Evolutionary conservation across 257 asterid genomes (phyloP), one percentile per base, ranked within the genome.

Genomic region (Anisodus tanguticus): DNA sequence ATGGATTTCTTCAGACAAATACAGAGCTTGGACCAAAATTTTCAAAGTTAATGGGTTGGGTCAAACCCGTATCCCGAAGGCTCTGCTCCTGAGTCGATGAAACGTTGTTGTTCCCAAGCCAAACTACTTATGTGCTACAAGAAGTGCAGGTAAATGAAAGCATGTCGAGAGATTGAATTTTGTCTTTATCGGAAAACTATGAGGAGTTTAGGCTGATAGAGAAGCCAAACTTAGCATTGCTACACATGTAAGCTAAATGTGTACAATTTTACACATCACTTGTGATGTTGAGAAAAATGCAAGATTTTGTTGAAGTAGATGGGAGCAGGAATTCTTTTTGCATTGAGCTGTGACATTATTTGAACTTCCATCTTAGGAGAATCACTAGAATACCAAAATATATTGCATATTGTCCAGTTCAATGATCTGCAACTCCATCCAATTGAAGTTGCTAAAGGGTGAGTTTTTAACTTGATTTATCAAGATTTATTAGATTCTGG

Each of bases 201-300:
- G 92, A 92, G 11, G 97, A 94, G 86, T 94, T 96, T 45, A 92
- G 88, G 95, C 98, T 54, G 94, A 91, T 81, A 89, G 82, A 89
- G 97, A 96, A 84, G 94, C 92, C 11, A 90, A 58, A 17, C 64
- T 58, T 58, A 6, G 3, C 22, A 58, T 58, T 58, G 16, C 64
- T 26, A 58, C 26, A 6, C 26, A 58, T 2, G 64, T 58, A 51
- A 58, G 64, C 64, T 58, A 9, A 7, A 17, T 58, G 3, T 17
- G 9, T 58, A 5, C 9, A 58, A 58, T 58, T 58, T 58, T 58
- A 6, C 64, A 8, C 55, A 7, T 51, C 11, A 51, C 12, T 5
- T 51, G 55, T 41, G 45, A 41, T 41, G 55, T 51, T 51, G 26
- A 22, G 26, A 22, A 22, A 22, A 22, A 22, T 22, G 26, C 26